Evolutionary conservation across 768 basidiomycete genomes (phyloP), one percentile per base, ranked within the genome.

Genomic region (Scleroderma bovista): DNA sequence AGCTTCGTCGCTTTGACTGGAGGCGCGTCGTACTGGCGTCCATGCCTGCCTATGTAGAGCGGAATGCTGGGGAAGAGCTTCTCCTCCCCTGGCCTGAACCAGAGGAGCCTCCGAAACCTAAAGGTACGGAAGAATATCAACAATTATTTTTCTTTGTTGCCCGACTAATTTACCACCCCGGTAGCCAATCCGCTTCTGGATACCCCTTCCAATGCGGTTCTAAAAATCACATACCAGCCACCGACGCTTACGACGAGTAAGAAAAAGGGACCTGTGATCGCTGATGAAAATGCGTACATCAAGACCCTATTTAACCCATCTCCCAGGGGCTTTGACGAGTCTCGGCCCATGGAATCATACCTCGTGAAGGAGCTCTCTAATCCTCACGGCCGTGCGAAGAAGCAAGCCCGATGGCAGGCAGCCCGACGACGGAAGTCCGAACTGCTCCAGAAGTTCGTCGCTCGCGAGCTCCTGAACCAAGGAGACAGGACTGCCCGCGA

Each of bases 321-420:
- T 23, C 67, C 68, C 24, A 58, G 63, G n/a, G 60, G 75, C 24
- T 76, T 75, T 54, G 75, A 81, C 26, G 73, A 75, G 11, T 65
- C 73, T 13, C 69, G 72, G 10, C 85, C 86, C 12, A 74, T 88
- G 51, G 90, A 93, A 62, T 60, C 76, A 20, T 79, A 80, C 60
- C 67, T 93, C 50, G 62, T 70, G 40, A 76, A 77, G 53, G 90
- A 93, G 60, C 78, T 93, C 34, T 75, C 86, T 23, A 90, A 91
- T 64, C 88, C 88, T 22, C 84, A 90, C 60, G 81, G 86, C 12
- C 83, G 87, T 17, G 86, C 88, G 9, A 90, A 88, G 73, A 90
- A 87, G 64, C 83, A 86, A 59, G 72, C 72, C 44, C 80, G 90
- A 54, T 92, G 86, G 85, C 79, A 86, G 63, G 72, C 71, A 4